These are phyloP conservation scores for Trichaptum fuscoviolaceum DNA, from an alignment of 768 basidiomycete genomes.

Conservation along the genomic window DNA sequence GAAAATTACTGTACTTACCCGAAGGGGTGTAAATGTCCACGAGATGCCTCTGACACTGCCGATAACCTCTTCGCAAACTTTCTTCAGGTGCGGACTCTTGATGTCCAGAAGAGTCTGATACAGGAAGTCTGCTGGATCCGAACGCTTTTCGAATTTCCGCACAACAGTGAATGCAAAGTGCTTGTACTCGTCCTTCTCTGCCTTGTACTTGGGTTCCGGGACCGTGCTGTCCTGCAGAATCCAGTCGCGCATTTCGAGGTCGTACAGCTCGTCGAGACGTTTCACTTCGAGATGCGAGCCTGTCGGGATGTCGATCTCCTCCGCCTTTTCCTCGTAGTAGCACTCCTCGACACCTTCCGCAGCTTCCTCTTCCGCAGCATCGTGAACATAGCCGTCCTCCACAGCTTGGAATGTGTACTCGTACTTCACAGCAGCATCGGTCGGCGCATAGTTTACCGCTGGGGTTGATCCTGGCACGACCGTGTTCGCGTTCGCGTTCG, in stretches of 20 bases:
- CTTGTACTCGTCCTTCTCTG: slow-evolving; percentile 12
- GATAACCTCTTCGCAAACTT: slow-evolving; percentile 55
- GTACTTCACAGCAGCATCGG: not conserved
- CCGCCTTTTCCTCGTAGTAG: slow-evolving; percentile 11
- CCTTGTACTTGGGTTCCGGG: slow-evolving; percentile 4
- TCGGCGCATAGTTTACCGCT: not conserved
- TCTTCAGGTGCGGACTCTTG: slow-evolving; percentile 53
- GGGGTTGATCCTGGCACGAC: too few relatives aligned
- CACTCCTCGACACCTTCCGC: not conserved
- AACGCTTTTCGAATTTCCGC: slow-evolving; percentile 17
- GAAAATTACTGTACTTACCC: slow-evolving; percentile 27
- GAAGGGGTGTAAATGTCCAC: slow-evolving; percentile 54
- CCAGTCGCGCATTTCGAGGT: slow-evolving; percentile 18
- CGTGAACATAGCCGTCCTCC: not conserved
- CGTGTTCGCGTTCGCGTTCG: not conserved
- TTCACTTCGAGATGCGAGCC: slow-evolving; percentile 22
- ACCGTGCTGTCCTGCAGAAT: slow-evolving; percentile 16
- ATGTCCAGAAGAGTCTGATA: slow-evolving; percentile 19
- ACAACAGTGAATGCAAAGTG: slow-evolving; percentile 23
- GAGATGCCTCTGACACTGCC: slow-evolving; percentile 54
- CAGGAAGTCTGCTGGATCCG: not conserved
- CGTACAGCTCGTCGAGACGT: slow-evolving; percentile 20
- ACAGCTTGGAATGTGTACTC: not conserved
- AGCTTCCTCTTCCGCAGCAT: not conserved
- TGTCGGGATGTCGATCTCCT: slow-evolving; percentile 14